phyloP scores from a whole-genome alignment of 331 rosid genomes.

The Quercus tomentella region DNA sequence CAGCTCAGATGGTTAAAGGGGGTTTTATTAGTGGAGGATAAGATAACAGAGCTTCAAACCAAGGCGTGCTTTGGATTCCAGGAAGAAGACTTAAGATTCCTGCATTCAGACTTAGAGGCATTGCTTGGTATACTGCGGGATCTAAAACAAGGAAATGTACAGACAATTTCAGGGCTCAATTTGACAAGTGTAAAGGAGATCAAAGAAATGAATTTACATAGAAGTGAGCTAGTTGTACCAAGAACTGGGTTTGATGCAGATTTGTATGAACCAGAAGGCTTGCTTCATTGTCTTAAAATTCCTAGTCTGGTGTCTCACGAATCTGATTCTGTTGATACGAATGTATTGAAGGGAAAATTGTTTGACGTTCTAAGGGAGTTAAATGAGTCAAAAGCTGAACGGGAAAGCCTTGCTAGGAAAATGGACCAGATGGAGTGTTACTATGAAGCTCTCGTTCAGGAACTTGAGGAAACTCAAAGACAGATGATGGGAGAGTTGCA shows the following conservation, averaged over 20 bases:
- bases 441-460: slow-evolving; percentile 97
- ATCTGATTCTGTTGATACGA: slow-evolving; percentile 64
- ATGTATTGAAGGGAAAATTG: slow-evolving; percentile 61
- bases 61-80: slow-evolving; percentile 60
- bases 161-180: slow-evolving; percentile 40
- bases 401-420: slow-evolving; percentile 74
- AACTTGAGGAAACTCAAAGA: slow-evolving; percentile 96
- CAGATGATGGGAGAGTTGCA: slow-evolving; percentile 96
- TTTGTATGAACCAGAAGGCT: slow-evolving; percentile 57
- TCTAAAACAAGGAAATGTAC: slow-evolving; percentile 68
- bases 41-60: slow-evolving; percentile 65
- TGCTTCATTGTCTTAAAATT: slow-evolving; percentile 46
- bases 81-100: slow-evolving; percentile 60
- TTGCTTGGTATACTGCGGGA: slow-evolving; percentile 55
- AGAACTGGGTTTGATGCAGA: slow-evolving; percentile 65
- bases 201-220: slow-evolving; percentile 38
- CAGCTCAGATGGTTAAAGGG: slow-evolving; percentile 67
- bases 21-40: slow-evolving; percentile 70
- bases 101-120: slow-evolving; percentile 59
- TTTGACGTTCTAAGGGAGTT: slow-evolving; percentile 80
- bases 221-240: slow-evolving; percentile 48
- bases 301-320: slow-evolving; percentile 61
- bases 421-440: slow-evolving; percentile 99
- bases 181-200: slow-evolving; percentile 36
- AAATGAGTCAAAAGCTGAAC: slow-evolving; percentile 80